Evolutionary conservation across 305 asterid species (phyloP).

Genomic region (Euphrasia arctica): DNA sequence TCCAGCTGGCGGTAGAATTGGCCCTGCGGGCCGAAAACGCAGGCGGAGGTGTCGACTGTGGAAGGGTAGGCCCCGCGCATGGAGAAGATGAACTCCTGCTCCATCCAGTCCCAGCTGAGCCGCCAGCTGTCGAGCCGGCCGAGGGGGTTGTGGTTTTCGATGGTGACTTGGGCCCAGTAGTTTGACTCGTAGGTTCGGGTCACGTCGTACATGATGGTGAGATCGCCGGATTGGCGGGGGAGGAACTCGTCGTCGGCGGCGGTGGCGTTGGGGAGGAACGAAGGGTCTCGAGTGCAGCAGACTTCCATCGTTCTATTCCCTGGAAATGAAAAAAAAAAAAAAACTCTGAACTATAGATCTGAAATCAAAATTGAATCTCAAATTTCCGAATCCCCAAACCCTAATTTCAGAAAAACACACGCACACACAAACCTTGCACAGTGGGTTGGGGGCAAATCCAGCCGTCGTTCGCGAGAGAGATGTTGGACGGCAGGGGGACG

Average conservation of each 20-base stretch:
- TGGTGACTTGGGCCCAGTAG: constrained; percentile 87
- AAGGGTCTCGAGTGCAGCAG: constrained; percentile 61
- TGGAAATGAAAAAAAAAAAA: constrained; percentile 25
- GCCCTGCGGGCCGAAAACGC: constrained; percentile 82
- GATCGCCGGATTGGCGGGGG: constrained; percentile 76
- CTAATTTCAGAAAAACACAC: background rate
- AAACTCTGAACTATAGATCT: no score
- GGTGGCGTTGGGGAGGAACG: constrained; percentile 48
- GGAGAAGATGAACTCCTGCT: constrained; percentile 75
- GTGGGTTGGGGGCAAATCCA: constrained; percentile 68
- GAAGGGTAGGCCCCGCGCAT: constrained; percentile 92
- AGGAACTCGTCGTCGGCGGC: constrained; percentile 53
- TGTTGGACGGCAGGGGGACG: constrained; percentile 72
- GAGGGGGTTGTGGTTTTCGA: constrained; percentile 78
- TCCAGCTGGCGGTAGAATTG: constrained; percentile 55
- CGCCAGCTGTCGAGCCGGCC: constrained; percentile 93
- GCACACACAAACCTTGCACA: constrained; percentile 49
- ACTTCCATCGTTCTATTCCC: constrained; percentile 73
- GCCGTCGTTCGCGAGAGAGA: constrained; percentile 73
- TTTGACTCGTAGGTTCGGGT: constrained; percentile 60
- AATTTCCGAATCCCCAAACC: no score
- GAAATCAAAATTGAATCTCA: no score
- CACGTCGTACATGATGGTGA: constrained; percentile 82
- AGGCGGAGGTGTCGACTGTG: constrained; percentile 57
- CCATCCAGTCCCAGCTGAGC: constrained; percentile 98